phyloP scores from a whole-genome alignment of 2,329 filamentous ascomycete genomes.

The Cercospora sp. region DNA sequence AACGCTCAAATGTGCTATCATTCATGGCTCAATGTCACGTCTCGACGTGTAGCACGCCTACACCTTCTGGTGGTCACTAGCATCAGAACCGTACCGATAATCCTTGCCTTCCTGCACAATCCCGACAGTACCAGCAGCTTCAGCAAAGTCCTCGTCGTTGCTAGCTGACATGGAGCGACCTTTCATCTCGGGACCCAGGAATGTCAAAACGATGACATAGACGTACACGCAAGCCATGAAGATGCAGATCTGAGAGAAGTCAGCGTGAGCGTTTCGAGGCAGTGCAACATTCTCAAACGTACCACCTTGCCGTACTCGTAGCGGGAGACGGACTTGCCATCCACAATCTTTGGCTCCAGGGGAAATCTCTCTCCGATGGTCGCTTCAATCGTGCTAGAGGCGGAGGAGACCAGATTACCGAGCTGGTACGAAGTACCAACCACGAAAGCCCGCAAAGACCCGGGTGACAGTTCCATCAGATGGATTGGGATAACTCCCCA shows the following conservation, averaged over 20 bases:
- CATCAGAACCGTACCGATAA: conserved; percentile 7
- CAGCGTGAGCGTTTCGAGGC: background rate
- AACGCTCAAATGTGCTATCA: background rate
- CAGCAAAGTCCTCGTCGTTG: conserved; percentile 36
- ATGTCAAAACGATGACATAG: conserved; percentile 62
- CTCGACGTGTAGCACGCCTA: conserved; percentile 2
- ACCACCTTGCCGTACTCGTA: conserved; percentile 57
- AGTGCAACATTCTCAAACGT: conserved; percentile 58
- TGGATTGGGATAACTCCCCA: conserved; percentile 59
- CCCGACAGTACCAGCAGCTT: conserved; percentile 32
- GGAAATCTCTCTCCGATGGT: conserved; percentile 47
- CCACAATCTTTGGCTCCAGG: conserved; percentile 44
- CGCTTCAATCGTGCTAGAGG: conserved; percentile 47
- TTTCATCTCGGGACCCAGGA: conserved; percentile 60
- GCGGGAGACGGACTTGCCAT: conserved; percentile 41
- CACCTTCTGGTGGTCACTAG: conserved; percentile 16
- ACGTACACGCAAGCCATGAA: conserved; percentile 84
- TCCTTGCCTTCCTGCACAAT: conserved; percentile 16
- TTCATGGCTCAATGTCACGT: background rate
- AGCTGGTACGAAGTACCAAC: conserved; percentile 75
- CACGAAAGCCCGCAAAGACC: conserved; percentile 71
- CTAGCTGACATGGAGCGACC: conserved; percentile 37
- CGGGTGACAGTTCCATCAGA: conserved; percentile 73
- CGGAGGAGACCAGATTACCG: conserved; percentile 66
- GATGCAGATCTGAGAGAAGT: conserved; percentile 31